Base-by-base conservation (phyloP, 805 yeast species). In the Geotrichum ghanense region DNA sequence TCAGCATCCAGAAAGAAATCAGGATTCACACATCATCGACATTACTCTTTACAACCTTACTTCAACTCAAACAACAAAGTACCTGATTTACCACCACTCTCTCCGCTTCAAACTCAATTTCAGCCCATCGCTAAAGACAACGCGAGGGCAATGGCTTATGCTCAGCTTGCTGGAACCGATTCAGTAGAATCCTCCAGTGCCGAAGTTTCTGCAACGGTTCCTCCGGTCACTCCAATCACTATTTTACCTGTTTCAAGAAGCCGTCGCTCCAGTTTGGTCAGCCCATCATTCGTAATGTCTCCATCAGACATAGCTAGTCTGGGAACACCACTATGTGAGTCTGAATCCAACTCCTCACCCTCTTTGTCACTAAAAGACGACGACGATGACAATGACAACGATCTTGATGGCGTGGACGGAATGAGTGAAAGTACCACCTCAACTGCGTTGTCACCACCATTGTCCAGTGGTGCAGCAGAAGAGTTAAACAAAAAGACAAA, bases 21-120 rank as follows among this genome's bases (percentile, higher is more conserved):
- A 21, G 42, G 12, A 12, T 12, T 16, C 42, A 12, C 19, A 12
- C 43, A 14, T 17, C 41, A 35, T 3, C 44, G 21, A 22, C 23
- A 39, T 39, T n/a, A 20, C 10, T 39, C 42, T 5, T 24, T 39
- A 4, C 42, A 39, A n/a, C 42, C 42, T 4, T 39, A 39, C 25
- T 39, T 39, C 42, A 39, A 39, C 24, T 9, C 23, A 9, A n/a
- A n/a, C 14, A 24, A 39, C 42, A 39, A 39, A 21, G 25, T 39
- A 7, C 42, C 42, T 7, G 42, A 39, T 4, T 22, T 39, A 17
- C 12, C 6, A 9, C 42, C 16, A 9, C 25, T 22, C 22, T 9
- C 17, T 19, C 22, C 10, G 22, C 22, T 9, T 16, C 41, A 5
- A 17, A 22, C 23, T 39, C 9, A 12, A 39, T 9, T 9, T 7